Base-by-base conservation (phyloP, 2,329 filamentous ascomycete species). In the Ophiostoma himal-ulmi region DNA sequence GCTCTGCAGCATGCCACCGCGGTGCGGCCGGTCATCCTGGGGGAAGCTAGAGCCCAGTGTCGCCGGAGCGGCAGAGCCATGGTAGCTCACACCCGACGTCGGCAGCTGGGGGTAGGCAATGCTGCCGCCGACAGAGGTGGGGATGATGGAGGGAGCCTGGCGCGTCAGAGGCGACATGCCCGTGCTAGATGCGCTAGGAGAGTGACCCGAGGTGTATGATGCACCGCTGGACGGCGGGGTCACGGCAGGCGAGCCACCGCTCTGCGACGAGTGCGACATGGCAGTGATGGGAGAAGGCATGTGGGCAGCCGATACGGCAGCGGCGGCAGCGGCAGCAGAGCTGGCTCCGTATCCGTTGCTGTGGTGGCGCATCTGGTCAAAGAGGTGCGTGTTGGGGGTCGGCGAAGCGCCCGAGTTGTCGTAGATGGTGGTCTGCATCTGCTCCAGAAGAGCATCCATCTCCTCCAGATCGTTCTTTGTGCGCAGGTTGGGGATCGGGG, bases 341-440 rank as follows among this genome's bases (percentile, higher is more conserved):
- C n/a, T 22, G 62, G 26, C 5, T 34, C 30, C 60, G 72, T 78
- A 80, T 77, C 77, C 75, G 75, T 77, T 77, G 48, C 68, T 73
- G 76, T 85, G 82, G 76, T 85, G 82, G 73, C 88, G 86, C 79
- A 86, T 41, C 65, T 41, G 83, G 74, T 84, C 84, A 70, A 86
- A 82, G 48, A 77, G 78, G 76, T 93, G 90, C 73, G 93, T 88
- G 75, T 91, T 91, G 71, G 96, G 87, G 71, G 92, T 91, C 2
- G 92, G 92, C 41, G 93, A 90, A 68, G 93, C 90, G 75, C 89
- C 92, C 70, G 93, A 89, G 79, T 90, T 96, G 81, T 98, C 95
- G 78, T 98, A 98, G 67, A 98, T 93, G 65, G 94, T 97, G 74
- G 91, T 89, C 81, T 97, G 94, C 85, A 98, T 94, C 81, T 97